Evolutionary conservation across 352 stramenopile species (phyloP).

Genomic region (Thalassiosira hispida): DNA sequence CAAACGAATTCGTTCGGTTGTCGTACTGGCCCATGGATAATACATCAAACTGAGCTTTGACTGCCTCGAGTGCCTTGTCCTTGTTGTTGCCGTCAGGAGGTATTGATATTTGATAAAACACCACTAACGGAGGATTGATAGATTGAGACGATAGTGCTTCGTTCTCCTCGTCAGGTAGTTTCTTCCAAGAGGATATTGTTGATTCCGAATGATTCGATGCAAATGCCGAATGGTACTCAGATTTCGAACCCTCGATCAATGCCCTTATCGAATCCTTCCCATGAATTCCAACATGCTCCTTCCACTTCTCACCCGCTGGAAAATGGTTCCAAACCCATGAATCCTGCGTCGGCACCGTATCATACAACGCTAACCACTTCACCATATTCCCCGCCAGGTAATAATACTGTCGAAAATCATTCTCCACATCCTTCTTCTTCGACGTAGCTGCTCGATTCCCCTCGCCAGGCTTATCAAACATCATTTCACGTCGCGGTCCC

Average conservation of each 20-base stretch:
- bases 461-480: conserved; percentile 26
- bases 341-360: conserved; percentile 38
- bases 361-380: conserved; percentile 60
- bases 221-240: conserved; percentile 42
- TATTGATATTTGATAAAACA: conserved; percentile 58
- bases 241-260: conserved; percentile 23
- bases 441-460: conserved; percentile 5
- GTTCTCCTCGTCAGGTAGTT: conserved; percentile 20
- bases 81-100: conserved; percentile 16
- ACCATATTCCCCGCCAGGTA: conserved; percentile 56
- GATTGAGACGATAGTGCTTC: conserved; percentile 7
- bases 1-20: conserved; percentile 34
- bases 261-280: conserved; percentile 38
- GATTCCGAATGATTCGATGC: conserved; percentile 9
- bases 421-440: conserved; percentile 22
- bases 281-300: conserved; percentile 36
- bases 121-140: conserved; percentile 25
- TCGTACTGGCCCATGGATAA: conserved; percentile 52
- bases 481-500: conserved; percentile 32
- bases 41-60: conserved; percentile 50
- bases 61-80: conserved; percentile 27
- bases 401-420: conserved; percentile 56
- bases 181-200: not conserved
- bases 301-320: conserved; percentile 45
- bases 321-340: conserved; percentile 59